phyloP scores from a whole-genome alignment of 345 rosid genomes.

The Citrus trifoliata region DNA sequence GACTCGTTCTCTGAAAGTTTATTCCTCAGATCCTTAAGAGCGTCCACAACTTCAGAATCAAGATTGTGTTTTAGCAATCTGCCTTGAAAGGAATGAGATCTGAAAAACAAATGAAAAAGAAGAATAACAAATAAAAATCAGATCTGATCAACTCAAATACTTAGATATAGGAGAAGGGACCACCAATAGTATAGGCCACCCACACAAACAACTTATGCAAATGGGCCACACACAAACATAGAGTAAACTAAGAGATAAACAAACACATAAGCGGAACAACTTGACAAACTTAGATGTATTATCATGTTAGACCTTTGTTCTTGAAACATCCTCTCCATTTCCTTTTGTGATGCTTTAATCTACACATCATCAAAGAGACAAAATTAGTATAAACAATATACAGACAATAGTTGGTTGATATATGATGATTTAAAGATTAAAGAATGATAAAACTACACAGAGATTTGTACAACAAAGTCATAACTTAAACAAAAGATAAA shows the following conservation, averaged over 20 bases:
- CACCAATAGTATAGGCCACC: background rate
- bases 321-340: conserved; percentile 65
- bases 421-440: background rate
- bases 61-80: conserved; percentile 83
- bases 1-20: conserved; percentile 54
- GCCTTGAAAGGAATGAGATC: conserved; percentile 78
- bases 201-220: background rate
- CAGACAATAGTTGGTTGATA: background rate
- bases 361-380: conserved; percentile 21
- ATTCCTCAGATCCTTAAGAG: conserved; percentile 75
- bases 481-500: conserved; percentile 1
- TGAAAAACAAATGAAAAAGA: conserved; percentile 12
- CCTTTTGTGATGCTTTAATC: conserved; percentile 78
- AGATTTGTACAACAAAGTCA: background rate
- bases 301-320: conserved; percentile 59
- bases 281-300: background rate
- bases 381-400: background rate
- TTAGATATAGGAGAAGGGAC: no score
- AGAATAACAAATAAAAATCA: background rate
- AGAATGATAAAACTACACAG: background rate
- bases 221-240: background rate
- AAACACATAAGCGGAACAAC: background rate
- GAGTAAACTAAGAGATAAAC: background rate
- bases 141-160: no score
- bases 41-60: conserved; percentile 81